Percentiles rank a stretch among this genome's conserved stretches.
Conservation (phyloP, 108 stramenopile genomes). For the Fragilariopsis cylindrus region DNA sequence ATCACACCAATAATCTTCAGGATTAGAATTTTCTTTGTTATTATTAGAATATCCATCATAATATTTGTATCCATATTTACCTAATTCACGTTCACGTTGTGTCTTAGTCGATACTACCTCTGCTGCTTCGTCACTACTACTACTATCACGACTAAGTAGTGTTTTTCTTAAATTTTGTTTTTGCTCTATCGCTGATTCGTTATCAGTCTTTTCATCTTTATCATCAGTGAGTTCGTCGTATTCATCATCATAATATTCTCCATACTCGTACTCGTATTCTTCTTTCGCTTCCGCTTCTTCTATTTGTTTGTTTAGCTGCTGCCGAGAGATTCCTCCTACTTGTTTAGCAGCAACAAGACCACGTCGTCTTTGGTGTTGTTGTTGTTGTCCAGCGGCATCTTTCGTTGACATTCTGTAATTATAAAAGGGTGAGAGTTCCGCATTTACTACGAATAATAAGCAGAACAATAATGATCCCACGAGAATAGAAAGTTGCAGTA, state of each 20-base stretch:
- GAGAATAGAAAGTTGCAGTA: no score
- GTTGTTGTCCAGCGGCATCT: background rate
- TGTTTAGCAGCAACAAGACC: no score
- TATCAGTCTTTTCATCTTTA: background rate
- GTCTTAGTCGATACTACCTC: background rate
- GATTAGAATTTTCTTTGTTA: no score
- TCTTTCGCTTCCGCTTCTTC: no score
- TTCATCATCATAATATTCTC: no score
- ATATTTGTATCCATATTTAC: background rate
- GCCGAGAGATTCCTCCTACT: no score
- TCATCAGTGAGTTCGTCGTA: no score
- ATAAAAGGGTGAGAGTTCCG: slow-evolving; percentile 11
- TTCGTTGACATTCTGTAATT: background rate
- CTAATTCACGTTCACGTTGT: background rate
- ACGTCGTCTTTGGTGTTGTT: background rate
- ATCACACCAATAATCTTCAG: background rate
- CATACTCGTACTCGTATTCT: no score
- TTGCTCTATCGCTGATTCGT: background rate
- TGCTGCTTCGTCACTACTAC: background rate
- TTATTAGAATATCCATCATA: background rate
- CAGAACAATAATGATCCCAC: background rate
- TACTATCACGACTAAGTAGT: no score
- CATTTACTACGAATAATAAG: background rate
- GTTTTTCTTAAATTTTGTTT: no score
- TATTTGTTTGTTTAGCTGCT: no score